phyloP scores from a whole-genome alignment of 2,329 filamentous ascomycete species.

The Ophiostoma ulmi region DNA sequence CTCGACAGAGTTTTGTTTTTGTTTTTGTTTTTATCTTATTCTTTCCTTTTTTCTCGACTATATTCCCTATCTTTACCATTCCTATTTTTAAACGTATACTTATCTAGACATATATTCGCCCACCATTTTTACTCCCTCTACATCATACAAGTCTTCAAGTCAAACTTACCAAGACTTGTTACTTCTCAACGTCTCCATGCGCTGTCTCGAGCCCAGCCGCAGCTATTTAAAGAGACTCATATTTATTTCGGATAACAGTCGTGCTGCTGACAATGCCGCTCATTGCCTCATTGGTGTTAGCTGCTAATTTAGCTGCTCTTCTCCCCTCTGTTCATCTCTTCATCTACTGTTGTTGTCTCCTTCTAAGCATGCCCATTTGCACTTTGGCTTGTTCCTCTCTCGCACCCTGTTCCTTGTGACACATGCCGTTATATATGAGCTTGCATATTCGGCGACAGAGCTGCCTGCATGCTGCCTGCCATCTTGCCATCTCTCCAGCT shows the following conservation, averaged over 20 bases:
- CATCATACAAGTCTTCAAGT: not conserved
- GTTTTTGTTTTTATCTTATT: no score
- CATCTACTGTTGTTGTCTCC: not conserved
- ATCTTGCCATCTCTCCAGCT: not conserved
- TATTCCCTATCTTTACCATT: no score
- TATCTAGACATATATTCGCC: no score
- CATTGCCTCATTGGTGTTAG: not conserved
- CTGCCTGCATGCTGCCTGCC: not conserved
- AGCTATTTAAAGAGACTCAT: not conserved
- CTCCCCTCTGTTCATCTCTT: not conserved
- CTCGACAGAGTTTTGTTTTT: no score
- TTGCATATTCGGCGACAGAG: not conserved
- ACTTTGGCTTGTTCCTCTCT: not conserved
- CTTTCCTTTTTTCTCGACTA: no score
- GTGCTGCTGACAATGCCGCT: not conserved
- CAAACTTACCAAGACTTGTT: not conserved
- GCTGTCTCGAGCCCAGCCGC: not conserved
- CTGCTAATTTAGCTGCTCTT: not conserved
- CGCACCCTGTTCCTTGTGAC: not conserved
- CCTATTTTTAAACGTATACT: no score
- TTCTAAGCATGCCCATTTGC: not conserved
- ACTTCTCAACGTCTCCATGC: not conserved
- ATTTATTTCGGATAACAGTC: not conserved
- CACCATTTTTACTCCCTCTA: no score
- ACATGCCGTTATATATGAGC: not conserved